phyloP scores from a whole-genome alignment of 2,329 filamentous ascomycete genomes.

The Penicillium expansum region DNA sequence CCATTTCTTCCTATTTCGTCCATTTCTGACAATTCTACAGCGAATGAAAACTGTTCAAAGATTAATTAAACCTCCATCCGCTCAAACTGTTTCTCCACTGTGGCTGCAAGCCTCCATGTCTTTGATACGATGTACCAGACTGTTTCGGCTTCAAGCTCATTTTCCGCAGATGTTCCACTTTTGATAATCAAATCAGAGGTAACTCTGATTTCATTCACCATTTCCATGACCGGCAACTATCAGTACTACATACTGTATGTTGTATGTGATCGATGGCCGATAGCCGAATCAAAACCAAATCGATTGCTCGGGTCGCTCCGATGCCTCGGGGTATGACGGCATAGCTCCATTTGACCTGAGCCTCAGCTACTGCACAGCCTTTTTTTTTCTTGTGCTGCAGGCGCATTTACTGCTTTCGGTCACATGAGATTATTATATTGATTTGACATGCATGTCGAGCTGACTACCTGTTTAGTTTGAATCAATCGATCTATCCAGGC shows the following conservation, averaged over 20 bases:
- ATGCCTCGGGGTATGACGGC: constrained; percentile 17
- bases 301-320: constrained; percentile 17
- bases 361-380: constrained; percentile 11
- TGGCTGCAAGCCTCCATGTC: neutral
- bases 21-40: neutral
- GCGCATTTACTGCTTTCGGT: neutral
- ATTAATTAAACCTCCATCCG: neutral
- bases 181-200: neutral
- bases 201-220: neutral
- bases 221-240: neutral
- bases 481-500: neutral
- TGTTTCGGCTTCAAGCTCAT: neutral
- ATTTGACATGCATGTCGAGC: neutral
- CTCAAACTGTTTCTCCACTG: neutral
- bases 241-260: too few relatives aligned
- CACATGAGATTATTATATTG: neutral
- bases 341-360: constrained; percentile 17
- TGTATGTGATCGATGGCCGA: neutral
- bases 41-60: neutral
- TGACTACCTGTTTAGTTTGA: neutral
- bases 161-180: neutral
- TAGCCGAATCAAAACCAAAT: constrained; percentile 5
- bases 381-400: neutral
- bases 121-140: neutral
- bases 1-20: neutral